These are phyloP conservation scores for Annulohypoxylon bovei DNA, from an alignment of 495 filamentous ascomycete species.

Conservation along the genomic window DNA sequence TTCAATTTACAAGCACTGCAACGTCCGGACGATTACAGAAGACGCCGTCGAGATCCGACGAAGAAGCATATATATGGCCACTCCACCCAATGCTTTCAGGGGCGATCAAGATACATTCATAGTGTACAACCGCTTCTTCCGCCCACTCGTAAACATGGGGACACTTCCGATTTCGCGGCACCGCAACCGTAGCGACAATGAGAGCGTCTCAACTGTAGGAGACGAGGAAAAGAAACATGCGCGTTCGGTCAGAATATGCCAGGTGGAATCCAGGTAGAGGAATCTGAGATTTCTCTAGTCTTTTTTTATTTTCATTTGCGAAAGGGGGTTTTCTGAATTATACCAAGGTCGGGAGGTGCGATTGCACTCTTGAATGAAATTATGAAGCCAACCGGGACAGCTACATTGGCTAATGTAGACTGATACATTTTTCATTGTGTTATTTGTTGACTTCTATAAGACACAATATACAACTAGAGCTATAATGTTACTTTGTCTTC, in stretches of 20 bases:
- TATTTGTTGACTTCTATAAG: not conserved
- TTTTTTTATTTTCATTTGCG: not conserved
- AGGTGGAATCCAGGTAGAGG: not conserved
- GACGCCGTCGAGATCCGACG: constrained; percentile 61
- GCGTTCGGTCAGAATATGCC: constrained; percentile 2
- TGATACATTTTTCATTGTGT: not conserved
- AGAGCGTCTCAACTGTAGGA: constrained; percentile 3
- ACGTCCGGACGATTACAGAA: constrained; percentile 60
- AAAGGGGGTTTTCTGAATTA: not conserved
- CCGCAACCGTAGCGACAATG: constrained; percentile 18
- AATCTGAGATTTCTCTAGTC: not conserved
- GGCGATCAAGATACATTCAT: constrained; percentile 55
- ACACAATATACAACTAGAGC: not conserved
- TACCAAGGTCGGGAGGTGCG: not conserved
- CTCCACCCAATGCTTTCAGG: constrained; percentile 61
- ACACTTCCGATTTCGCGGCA: constrained; percentile 39
- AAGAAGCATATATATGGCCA: constrained; percentile 59
- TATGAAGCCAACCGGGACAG: constrained; percentile 2
- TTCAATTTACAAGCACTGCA: constrained; percentile 55
- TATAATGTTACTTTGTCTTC: not conserved
- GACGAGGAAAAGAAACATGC: constrained; percentile 22
- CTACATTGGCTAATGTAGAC: not conserved
- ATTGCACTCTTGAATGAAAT: not conserved
- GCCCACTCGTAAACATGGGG: constrained; percentile 46
- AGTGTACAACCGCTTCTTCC: constrained; percentile 66